phyloP scores from a whole-genome alignment of 2,329 filamentous ascomycete genomes.

The Xylaria sp. region DNA sequence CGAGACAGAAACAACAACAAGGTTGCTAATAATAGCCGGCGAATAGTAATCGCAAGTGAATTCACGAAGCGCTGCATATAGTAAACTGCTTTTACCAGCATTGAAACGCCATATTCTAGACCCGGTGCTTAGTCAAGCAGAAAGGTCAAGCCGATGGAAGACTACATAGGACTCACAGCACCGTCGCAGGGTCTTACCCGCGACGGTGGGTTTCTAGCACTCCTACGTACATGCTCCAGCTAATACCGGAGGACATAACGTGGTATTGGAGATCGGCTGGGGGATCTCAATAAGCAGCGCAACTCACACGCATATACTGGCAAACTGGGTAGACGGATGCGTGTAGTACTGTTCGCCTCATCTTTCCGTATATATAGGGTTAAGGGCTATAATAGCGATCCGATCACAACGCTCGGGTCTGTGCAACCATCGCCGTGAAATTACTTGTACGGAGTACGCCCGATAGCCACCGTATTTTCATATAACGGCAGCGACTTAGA shows the following conservation, averaged over 20 bases:
- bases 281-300: neutral
- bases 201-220: no score
- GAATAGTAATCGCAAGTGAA: neutral
- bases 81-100: neutral
- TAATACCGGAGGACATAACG: neutral
- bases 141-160: no score
- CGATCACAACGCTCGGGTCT: neutral
- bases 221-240: neutral
- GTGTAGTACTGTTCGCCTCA: neutral
- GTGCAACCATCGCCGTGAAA: neutral
- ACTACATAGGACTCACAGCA: neutral
- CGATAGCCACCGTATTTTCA: neutral
- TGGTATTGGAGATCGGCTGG: neutral
- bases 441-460: neutral
- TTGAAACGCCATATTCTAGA: no score
- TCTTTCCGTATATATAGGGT: neutral
- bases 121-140: no score
- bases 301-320: neutral
- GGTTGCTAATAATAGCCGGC: slow-evolving; percentile 24
- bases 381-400: neutral
- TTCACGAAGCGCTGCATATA: neutral
- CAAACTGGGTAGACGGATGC: no score
- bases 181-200: neutral
- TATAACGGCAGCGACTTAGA: slow-evolving; percentile 4
- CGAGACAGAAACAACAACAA: slow-evolving; percentile 23